Conservation (phyloP, 306 rosid genomes). For the Cyamopsis tetragonoloba region DNA sequence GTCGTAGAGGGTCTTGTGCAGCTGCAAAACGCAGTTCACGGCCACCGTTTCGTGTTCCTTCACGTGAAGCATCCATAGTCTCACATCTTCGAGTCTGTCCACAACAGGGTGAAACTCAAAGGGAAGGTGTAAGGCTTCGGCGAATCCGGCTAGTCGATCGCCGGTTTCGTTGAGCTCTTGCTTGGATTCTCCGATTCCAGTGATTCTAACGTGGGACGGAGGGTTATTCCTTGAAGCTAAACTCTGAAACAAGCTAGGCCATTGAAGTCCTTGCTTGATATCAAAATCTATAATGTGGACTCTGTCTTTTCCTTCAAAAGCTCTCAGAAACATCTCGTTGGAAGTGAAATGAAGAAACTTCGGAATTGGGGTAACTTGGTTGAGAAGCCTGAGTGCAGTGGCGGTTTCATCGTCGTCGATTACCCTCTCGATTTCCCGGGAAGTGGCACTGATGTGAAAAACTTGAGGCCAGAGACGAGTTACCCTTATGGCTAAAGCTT, state of each 20-base stretch:
- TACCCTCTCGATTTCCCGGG: slow-evolving; percentile 71
- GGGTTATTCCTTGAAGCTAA: slow-evolving; percentile 74
- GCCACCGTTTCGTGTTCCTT: slow-evolving; percentile 88
- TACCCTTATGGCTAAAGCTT: slow-evolving; percentile 79
- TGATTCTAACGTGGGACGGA: slow-evolving; percentile 86
- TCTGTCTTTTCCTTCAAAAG: slow-evolving; percentile 94
- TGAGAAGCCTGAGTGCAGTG: slow-evolving; percentile 68
- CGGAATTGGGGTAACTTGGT: slow-evolving; percentile 79
- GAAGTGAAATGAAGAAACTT: slow-evolving; percentile 90
- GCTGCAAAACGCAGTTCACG: slow-evolving; percentile 76
- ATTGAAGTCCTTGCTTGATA: slow-evolving; percentile 89
- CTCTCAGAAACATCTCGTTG: slow-evolving; percentile 79
- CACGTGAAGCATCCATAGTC: slow-evolving; percentile 99
- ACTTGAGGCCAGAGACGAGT: slow-evolving; percentile 87
- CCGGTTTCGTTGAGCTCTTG: slow-evolving; percentile 92
- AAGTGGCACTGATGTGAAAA: slow-evolving; percentile 61
- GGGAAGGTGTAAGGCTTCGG: slow-evolving; percentile 73
- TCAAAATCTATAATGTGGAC: slow-evolving; percentile 96
- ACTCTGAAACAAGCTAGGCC: slow-evolving; percentile 97
- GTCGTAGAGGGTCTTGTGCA: slow-evolving; percentile 79
- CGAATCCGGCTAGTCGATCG: slow-evolving; percentile 82
- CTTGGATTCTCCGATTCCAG: slow-evolving; percentile 88
- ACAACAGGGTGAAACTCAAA: slow-evolving; percentile 94
- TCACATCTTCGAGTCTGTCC: slow-evolving; percentile 92
- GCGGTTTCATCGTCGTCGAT: slow-evolving; percentile 72